Conservation (phyloP, 2,329 filamentous ascomycete genomes). For the Aphanoascus verrucosus region DNA sequence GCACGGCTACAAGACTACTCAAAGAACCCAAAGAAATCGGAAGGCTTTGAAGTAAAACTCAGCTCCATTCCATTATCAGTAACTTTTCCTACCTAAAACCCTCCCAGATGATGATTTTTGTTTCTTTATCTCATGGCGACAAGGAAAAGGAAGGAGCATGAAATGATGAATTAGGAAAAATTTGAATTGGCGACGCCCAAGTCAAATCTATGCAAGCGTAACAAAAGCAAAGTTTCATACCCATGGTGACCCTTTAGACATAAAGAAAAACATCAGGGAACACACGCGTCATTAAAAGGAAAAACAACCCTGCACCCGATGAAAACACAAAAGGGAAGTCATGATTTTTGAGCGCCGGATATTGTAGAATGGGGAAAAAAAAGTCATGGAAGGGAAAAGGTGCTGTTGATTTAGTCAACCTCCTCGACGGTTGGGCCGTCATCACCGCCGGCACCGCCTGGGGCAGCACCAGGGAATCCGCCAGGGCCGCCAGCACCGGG, state of each 20-base stretch:
- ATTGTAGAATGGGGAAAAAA: conserved; percentile 1
- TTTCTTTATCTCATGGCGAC: neutral
- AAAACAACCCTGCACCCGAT: neutral
- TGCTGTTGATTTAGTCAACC: conserved; percentile 46
- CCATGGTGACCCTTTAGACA: conserved; percentile 7
- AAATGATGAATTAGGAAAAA: conserved; percentile 1
- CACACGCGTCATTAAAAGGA: conserved; percentile 3
- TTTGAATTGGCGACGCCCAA: conserved; percentile 13
- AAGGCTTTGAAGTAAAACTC: neutral
- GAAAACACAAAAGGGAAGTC: conserved; percentile 1
- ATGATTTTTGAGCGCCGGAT: conserved; percentile 10
- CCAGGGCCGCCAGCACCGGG: conserved; percentile 39
- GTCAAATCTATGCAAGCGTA: conserved; percentile 14
- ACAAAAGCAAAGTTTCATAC: conserved; percentile 2
- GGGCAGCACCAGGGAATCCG: conserved; percentile 29
- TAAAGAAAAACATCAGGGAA: conserved; percentile 3
- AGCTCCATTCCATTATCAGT: conserved; percentile 7
- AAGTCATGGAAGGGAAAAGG: neutral
- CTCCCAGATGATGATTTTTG: conserved; percentile 1
- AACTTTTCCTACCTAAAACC: conserved; percentile 8
- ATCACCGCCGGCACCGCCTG: conserved; percentile 42
- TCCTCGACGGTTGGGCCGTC: conserved; percentile 55
- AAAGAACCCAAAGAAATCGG: neutral
- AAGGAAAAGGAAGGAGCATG: conserved; percentile 8
- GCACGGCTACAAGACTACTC: neutral